Conservation (phyloP, 108 stramenopile species). For the Conticribra guillardii region DNA sequence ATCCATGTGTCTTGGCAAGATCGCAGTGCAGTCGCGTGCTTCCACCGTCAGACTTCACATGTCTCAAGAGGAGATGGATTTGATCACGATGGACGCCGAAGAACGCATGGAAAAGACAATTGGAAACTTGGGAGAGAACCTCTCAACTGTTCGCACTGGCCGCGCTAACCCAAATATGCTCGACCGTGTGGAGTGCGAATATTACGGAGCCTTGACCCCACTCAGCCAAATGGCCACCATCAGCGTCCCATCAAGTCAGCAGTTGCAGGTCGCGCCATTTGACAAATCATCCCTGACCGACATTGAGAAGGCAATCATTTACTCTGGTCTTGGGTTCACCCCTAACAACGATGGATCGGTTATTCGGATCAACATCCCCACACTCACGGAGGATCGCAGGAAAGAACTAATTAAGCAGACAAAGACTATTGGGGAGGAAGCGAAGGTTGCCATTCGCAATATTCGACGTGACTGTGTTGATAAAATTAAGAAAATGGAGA, state of each 20-base stretch:
- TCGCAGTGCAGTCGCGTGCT: background rate
- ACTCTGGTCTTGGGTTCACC: conserved; percentile 87
- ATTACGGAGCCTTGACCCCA: conserved; percentile 92
- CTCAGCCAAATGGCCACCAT: conserved; percentile 92
- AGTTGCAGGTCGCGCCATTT: conserved; percentile 85
- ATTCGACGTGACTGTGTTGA: conserved; percentile 91
- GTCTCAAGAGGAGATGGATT: conserved; percentile 49
- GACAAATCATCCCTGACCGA: conserved; percentile 77
- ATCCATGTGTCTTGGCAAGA: background rate
- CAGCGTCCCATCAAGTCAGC: conserved; percentile 85
- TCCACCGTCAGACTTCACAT: conserved; percentile 24
- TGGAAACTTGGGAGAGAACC: conserved; percentile 67
- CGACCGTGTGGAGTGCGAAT: conserved; percentile 90
- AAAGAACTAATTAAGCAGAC: conserved; percentile 95
- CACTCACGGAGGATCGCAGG: conserved; percentile 92
- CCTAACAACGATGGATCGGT: conserved; percentile 91
- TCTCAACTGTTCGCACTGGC: conserved; percentile 90
- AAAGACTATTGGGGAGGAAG: conserved; percentile 94
- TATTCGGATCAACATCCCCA: conserved; percentile 93
- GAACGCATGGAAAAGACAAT: conserved; percentile 92
- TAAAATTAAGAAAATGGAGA: conserved; percentile 91
- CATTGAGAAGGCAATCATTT: conserved; percentile 91
- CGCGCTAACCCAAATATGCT: conserved; percentile 87
- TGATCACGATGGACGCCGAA: conserved; percentile 63
- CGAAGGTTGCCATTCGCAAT: conserved; percentile 90